These are phyloP conservation scores for Candolleomyces efflorescens DNA, from an alignment of 768 basidiomycete species.

Conservation along the genomic window DNA sequence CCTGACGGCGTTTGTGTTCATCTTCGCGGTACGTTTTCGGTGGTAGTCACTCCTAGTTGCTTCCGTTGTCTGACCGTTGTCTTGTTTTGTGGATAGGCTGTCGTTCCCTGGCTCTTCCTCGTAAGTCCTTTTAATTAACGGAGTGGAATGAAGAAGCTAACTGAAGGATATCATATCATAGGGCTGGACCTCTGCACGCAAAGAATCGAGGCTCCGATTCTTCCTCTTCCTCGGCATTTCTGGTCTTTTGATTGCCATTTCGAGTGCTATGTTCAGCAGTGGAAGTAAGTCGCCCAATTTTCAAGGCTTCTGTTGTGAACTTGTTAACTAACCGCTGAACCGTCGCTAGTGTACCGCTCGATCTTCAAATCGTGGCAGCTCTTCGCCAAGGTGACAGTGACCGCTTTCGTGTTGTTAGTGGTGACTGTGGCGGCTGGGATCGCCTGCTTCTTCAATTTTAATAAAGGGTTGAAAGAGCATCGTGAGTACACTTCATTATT, in stretches of 20 bases:
- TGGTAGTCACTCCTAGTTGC: background rate
- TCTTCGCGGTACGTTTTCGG: slow-evolving; percentile 32
- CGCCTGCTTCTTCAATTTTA: too few species aligned
- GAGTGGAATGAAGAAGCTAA: background rate
- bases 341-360: too few species aligned
- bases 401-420: too few species aligned
- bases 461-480: too few species aligned
- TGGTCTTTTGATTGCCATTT: slow-evolving; percentile 31
- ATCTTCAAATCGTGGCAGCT: too few species aligned
- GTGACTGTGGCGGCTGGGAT: too few species aligned
- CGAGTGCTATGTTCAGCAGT: slow-evolving; percentile 39
- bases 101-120: slow-evolving; percentile 43
- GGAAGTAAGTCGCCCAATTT: too few species aligned
- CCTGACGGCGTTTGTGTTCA: slow-evolving; percentile 37
- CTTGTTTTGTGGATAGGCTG: slow-evolving; percentile 24
- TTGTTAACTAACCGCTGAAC: too few species aligned
- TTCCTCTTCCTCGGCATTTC: slow-evolving; percentile 34
- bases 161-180: slow-evolving; percentile 15
- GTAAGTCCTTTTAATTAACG: slow-evolving; percentile 22
- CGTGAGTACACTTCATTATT: too few species aligned
- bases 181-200: slow-evolving; percentile 48
- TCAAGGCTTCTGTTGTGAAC: too few species aligned
- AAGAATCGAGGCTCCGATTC: slow-evolving; percentile 39
- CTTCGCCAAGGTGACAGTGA: too few species aligned
- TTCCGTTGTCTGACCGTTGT: background rate